Evolutionary conservation across 768 basidiomycete genomes (phyloP), one percentile per base, ranked within the genome.

Genomic region (Auricularia cornea): DNA sequence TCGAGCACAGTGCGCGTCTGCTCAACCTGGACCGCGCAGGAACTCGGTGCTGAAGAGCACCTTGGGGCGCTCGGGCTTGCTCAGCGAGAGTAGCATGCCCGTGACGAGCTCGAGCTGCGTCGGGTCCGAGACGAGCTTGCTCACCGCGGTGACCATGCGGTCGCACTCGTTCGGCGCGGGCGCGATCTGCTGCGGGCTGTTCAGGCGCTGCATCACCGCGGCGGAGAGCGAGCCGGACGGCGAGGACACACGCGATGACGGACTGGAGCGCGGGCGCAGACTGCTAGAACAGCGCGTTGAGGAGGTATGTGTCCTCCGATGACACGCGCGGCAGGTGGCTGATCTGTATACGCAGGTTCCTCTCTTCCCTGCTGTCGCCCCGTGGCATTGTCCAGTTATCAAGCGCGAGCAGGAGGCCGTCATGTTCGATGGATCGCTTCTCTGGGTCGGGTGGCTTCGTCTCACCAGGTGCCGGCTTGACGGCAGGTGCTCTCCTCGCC

Each of bases 11-110:
- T 77, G 76, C 88, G 90, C 18, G 94, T 94, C 67, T 94, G 92
- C 1, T 81, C 82, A n/a, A 95, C 77, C 76, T 95, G 95, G 28
- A 77, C n/a, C 79, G 60, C 85, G 81, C 29, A 95, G 79, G 31
- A 92, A 81, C 68, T 94, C 92, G 14, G 80, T 78, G 66, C 93
- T 95, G 80, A 96, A 96, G 44, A 95, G 78, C 74, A 93, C 94
- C 84, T 95, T 82, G 0, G 92, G 92, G 16, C 93, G 84, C 67
- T 96, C 94, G 64, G 89, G 84, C 75, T 94, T 95, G 1, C 90
- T 87, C 20, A 96, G 80, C 68, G 86, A 88, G 88, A 94, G 90
- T 35, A 95, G 75, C 60, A 96, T 78, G 28, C 89, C 90, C 0
- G 87, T 85, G 54, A 95, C 80, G 66, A 90, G 88, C 2, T 69